Evolutionary conservation across 2,329 filamentous ascomycete species (phyloP), one percentile per base, ranked within the genome.

Genomic region (Drechslerella stenobrocha): DNA sequence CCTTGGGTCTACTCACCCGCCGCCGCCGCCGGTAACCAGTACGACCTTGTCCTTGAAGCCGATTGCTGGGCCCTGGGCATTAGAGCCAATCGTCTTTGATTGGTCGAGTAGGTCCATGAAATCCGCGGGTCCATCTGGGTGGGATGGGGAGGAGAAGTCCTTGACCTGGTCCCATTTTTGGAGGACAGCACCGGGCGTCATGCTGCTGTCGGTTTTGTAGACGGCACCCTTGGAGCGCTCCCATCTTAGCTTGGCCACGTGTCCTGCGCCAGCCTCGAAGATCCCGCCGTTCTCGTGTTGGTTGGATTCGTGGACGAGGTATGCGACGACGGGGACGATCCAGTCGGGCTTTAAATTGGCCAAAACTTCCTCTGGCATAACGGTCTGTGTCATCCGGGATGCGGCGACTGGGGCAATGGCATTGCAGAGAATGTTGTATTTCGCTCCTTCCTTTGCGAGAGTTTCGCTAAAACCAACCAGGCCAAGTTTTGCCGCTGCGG

Each of bases 391-490:
- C 90, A 97, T 95, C 76, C 92, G 86, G 79, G 88, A 93, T 69
- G 91, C 93, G 72, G 92, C 92, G 75, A 96, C 91, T 53, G 93
- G 93, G 15, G 93, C 90, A 79, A 98, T 95, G 74, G 89, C 89
- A 78, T 98, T 98, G 81, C 82, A 85, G 74, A 96, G 79, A 73
- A 98, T 97, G 82, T 97, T 97, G 81, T 98, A 98, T 80, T 97
- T 97, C 76, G 84, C 81, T 72, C 93, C 93, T 81, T 98, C 93
- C 82, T 97, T 97, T 67, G 93, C 93, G 70, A 98, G 83, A 2
- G 93, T 96, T 82, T 98, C 92, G 35, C 91, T 96, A 81, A 97
- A 97, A 72, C 92, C 93, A 70, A 98, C 90, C 80, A 95, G 86
- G 71, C 89, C 88, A 71, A 97, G 83, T 81, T 97, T 98, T 75